Percentiles rank a stretch among this genome's conserved stretches.
These are phyloP conservation scores for Scheffersomyces segobiensis DNA, from an alignment of 1,139 yeast species.

Conservation along the genomic window DNA sequence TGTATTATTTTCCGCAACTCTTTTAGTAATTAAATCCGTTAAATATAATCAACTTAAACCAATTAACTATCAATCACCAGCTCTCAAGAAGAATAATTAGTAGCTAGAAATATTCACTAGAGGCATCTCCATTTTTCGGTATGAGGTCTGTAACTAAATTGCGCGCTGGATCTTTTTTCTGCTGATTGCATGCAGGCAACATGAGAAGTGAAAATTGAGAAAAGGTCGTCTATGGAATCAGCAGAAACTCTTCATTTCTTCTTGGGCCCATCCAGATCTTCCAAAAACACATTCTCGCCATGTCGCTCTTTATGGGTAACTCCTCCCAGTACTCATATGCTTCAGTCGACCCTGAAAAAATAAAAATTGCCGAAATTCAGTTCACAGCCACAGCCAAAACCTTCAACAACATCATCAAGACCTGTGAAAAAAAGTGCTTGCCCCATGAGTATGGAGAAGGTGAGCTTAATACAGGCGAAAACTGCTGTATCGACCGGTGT, in stretches of 20 bases:
- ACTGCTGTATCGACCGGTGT: conserved; percentile 74
- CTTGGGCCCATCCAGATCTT: neutral
- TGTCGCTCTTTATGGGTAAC: conserved; percentile 64
- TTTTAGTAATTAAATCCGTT: neutral
- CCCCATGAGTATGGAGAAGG: conserved; percentile 74
- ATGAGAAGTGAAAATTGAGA: neutral
- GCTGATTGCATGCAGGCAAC: neutral
- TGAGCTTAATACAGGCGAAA: conserved; percentile 78
- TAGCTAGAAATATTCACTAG: neutral
- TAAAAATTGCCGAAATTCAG: conserved; percentile 74
- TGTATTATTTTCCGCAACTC: neutral
- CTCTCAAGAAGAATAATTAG: neutral
- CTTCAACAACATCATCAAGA: conserved; percentile 56
- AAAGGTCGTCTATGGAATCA: neutral
- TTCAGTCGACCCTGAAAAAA: conserved; percentile 62
- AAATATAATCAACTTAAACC: too few relatives aligned
- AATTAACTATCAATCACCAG: neutral
- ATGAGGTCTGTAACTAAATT: too few relatives aligned
- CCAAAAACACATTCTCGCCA: conserved; percentile 16
- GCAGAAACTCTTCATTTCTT: neutral
- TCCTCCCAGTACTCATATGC: conserved; percentile 43
- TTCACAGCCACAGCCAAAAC: conserved; percentile 70
- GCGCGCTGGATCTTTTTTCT: neutral
- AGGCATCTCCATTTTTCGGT: neutral
- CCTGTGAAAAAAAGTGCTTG: conserved; percentile 72